Base-by-base conservation (phyloP, 495 filamentous ascomycete genomes). In the Glarea lozoyensis region DNA sequence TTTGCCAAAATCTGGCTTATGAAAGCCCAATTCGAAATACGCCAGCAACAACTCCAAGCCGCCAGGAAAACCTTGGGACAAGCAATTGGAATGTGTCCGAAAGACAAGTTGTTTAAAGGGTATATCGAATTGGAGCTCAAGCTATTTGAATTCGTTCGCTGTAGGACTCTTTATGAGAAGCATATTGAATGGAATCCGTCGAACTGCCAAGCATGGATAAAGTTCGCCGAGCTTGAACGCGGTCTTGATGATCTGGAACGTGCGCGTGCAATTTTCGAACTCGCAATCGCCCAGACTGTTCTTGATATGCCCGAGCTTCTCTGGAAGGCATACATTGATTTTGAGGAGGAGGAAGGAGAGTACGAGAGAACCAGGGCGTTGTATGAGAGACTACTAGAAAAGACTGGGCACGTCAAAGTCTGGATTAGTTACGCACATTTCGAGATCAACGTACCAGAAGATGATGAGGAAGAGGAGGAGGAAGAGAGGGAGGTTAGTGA, bases 251-350 rank as follows among this genome's bases (percentile, higher is more conserved):
- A 98, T 53, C 60, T 87, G 11, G 87, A 93, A 9, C 79, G 92
- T 10, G 79, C 82, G 9, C 72, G 93, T n/a, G 87, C 81, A 15
- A 92, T 98, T 52, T 98, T 85, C 57, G 93, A 96, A 62, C 69
- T 98, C 10, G 90, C 85, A 11, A 81, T 96, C 49, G 71, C 76
- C 22, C 88, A 96, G 60, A 72, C 81, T 13, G 69, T 75, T 4
- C 65, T 98, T n/a, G 93, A 98, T 59, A 98, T 97, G 92, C 92
- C 92, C 3, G 92, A 98, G 64, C 64, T 95, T 43, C 65, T 98
- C 10, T 98, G 92, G 92, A 95, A 94, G 63, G 77, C 85, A 2
- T 98, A 94, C 58, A 96, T 98, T 55, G 89, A 97, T 63, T 98
- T 97, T 55, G 93, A 97, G 62, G 90, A 94, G 56, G 84, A 93